Base-by-base conservation (phyloP, 371 early-diverging fungal genomes). In the Mortierella sp. region DNA sequence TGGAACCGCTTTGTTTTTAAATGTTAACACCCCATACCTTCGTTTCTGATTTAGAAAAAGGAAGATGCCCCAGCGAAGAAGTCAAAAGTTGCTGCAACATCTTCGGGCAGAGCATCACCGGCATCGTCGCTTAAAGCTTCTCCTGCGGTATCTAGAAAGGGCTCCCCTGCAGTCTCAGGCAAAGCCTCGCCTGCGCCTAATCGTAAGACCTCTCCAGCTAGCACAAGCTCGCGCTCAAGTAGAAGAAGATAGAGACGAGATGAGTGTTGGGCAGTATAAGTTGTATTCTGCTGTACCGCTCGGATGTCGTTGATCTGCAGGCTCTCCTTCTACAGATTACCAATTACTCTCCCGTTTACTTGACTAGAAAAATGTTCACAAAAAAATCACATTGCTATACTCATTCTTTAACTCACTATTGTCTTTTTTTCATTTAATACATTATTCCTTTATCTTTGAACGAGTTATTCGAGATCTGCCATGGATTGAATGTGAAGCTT, bases 121-220 rank as follows among this genome's bases (percentile, higher is more conserved):
- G 83, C 70, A 22, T 73, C 73, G 20, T 81, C 83, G 12, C 52
- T 66, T 35, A 81, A 76, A 52, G 63, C 73, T 24, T 81, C 83
- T n/a, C 81, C 81, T 14, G 81, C 76, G 18, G 68, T 66, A 5
- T 81, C 81, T 22, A 68, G 75, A 26, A 75, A 72, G 55, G 75
- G 68, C 14, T 81, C 81, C 4, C 83, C 83, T n/a, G 83, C 83
- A 35, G 75, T 75, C 12, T 80, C 80, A 2, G 57, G 68, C 66
- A 80, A 74, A 60, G 61, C 80, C 3, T 80, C 80, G 9, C 75
- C 79, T 11, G 74, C 74, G 9, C 61, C 71, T 37, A 32, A 5
- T 28, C 39, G 30, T 28, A 75, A 70, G 61, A 59, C 75, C 0
- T 75, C 75, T 10, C 68, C 77, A 28, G 72, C 62, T 2, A 66